A percentile compares a stretch with the other conserved stretches of the same genome.
phyloP scores from a whole-genome alignment of 345 rosid genomes.

The Trapa incisa region DNA sequence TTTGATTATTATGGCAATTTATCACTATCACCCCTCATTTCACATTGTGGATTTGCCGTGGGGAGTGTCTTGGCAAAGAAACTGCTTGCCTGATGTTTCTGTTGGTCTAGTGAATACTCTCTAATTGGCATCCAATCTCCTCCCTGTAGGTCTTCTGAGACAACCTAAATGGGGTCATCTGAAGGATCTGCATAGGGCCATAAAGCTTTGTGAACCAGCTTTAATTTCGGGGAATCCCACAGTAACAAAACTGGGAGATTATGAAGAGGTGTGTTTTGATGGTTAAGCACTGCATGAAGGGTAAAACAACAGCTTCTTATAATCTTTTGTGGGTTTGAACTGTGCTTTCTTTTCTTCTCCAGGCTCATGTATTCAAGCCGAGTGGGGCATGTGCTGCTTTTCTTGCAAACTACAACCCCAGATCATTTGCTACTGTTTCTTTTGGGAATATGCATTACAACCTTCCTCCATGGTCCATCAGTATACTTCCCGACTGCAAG shows the following conservation, averaged over 20 bases:
- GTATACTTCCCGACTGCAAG: constrained; percentile 98
- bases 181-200: constrained; percentile 93
- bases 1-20: not conserved
- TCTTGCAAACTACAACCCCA: constrained; percentile 68
- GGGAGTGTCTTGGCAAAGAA: not conserved
- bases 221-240: constrained; percentile 57
- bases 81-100: not conserved
- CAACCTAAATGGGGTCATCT: constrained; percentile 99
- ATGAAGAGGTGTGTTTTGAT: constrained; percentile 53
- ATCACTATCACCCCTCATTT: not conserved
- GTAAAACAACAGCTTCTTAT: not conserved
- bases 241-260: constrained; percentile 60
- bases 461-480: constrained; percentile 97
- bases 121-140: not conserved
- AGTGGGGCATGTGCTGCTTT: constrained; percentile 91
- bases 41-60: no score
- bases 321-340: not conserved
- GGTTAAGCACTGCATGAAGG: not conserved
- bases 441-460: constrained; percentile 71
- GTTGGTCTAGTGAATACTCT: not conserved
- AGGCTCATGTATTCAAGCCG: constrained; percentile 84
- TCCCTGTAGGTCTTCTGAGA: constrained; percentile 59
- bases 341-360: constrained; percentile 12
- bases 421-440: constrained; percentile 56
- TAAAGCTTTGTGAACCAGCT: constrained; percentile 85